These are phyloP conservation scores for Cetradonia linearis DNA, from an alignment of 495 filamentous ascomycete genomes.

Conservation along the genomic window DNA sequence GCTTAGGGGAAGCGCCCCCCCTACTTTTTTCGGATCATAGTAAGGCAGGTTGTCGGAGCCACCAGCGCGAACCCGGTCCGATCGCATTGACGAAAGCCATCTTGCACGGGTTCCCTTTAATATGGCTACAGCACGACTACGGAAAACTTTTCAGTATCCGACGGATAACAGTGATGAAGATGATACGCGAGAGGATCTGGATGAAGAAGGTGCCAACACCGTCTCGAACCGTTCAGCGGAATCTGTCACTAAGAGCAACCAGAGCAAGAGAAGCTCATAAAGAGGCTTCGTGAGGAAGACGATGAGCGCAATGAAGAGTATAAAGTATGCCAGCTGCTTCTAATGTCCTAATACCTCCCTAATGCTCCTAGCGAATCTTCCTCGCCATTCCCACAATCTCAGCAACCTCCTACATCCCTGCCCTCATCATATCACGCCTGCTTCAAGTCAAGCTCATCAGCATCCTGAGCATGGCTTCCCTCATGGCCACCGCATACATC, in stretches of 20 bases:
- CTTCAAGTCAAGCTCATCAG: slow-evolving; percentile 34
- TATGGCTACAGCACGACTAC: slow-evolving; percentile 46
- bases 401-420: slow-evolving; percentile 42
- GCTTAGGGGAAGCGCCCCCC: too few species aligned
- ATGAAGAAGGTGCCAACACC: slow-evolving; percentile 48
- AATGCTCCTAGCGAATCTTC: slow-evolving; percentile 39
- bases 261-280: slow-evolving; percentile 67
- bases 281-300: slow-evolving; percentile 46
- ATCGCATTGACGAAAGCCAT: neutral
- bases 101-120: neutral
- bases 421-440: slow-evolving; percentile 33
- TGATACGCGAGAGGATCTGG: slow-evolving; percentile 41
- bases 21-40: too few species aligned
- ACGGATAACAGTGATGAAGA: slow-evolving; percentile 41
- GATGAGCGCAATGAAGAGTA: slow-evolving; percentile 48
- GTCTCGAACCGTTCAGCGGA: slow-evolving; percentile 11
- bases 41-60: too few species aligned
- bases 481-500: slow-evolving; percentile 47
- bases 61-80: neutral
- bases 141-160: slow-evolving; percentile 55
- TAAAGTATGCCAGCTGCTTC: slow-evolving; percentile 32
- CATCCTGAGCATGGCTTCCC: slow-evolving; percentile 48
- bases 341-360: slow-evolving; percentile 11
- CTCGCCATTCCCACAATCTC: slow-evolving; percentile 46
- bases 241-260: slow-evolving; percentile 19